Base-by-base conservation (phyloP, 2,329 filamentous ascomycete genomes). In the Hypoxylon sp. region DNA sequence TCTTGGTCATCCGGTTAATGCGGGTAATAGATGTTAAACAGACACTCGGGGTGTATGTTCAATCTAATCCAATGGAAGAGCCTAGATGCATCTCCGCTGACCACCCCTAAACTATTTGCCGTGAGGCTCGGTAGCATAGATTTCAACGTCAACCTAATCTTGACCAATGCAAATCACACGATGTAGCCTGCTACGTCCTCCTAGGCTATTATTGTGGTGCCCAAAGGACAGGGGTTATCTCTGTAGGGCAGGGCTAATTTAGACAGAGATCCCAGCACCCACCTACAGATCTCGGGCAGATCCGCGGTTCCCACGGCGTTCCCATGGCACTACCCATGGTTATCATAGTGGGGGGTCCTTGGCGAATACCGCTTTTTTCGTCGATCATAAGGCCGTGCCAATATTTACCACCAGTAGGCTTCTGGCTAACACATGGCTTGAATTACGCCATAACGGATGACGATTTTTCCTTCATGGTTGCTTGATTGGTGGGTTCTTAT, bases 271-370 rank as follows among this genome's bases (percentile, higher is more conserved):
- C 35, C 35, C 5, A 14, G 35, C 11, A 37, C 35, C 17, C 39
- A 10, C 17, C 39, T 44, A 44, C 17, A 44, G 39, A 44, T 44
- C 39, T 44, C 39, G 39, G 39, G 39, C 39, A 44, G 39, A 44
- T 44, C 39, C 39, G 39, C 39, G 39, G 39, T 19, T 44, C 39
- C 39, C 9, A 17, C 1, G 2, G 17, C 11, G 39, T 37, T 37
- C 35, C 14, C 14, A 37, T 31, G 29, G 29, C 29, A 9, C 2
- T 19, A 22, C 39, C 39, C 9, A 17, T 3, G n/a, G 17, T 44
- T 9, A n/a, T 37, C 35, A n/a, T 37, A 37, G 39, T 44, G 39
- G 39, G 39, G 39, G 39, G 10, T 22, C 39, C 39, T 44, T 22
- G 10, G 37, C 37, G 14, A 22, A 44, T 1, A 44, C 39, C 39